These are phyloP conservation scores for Sporisorium sorghi DNA, from an alignment of 1,284 basidiomycete genomes.

Conservation along the genomic window DNA sequence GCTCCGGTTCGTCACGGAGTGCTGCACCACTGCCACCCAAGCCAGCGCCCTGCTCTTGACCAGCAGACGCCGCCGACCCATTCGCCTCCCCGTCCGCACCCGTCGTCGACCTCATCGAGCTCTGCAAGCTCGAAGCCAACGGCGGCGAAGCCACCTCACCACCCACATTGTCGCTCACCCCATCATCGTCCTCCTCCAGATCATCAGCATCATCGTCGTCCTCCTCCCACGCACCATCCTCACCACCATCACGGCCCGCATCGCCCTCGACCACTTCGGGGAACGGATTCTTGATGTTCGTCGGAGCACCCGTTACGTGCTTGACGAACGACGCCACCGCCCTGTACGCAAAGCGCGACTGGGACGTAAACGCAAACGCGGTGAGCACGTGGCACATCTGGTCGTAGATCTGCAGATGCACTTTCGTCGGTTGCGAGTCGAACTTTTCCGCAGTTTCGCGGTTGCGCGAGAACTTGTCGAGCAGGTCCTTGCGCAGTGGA, in stretches of 20 bases:
- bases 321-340: slow-evolving; percentile 69
- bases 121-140: slow-evolving; percentile 17
- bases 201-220: slow-evolving; percentile 1
- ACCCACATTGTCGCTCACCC: slow-evolving; percentile 29
- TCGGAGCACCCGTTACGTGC: slow-evolving; percentile 66
- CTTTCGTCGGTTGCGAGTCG: slow-evolving; percentile 78
- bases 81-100: neutral
- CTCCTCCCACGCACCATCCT: slow-evolving; percentile 8
- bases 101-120: slow-evolving; percentile 14
- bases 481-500: slow-evolving; percentile 76
- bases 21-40: no score
- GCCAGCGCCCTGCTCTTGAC: no score
- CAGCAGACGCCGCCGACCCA: slow-evolving; percentile 6
- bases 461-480: slow-evolving; percentile 71
- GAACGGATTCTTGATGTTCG: slow-evolving; percentile 56
- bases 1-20: slow-evolving; percentile 23
- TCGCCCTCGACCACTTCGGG: slow-evolving; percentile 40
- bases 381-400: slow-evolving; percentile 73
- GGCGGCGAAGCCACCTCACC: slow-evolving; percentile 34
- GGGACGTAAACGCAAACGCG: slow-evolving; percentile 70
- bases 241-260: neutral
- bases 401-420: slow-evolving; percentile 81
- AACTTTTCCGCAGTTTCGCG: slow-evolving; percentile 63
- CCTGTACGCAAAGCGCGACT: slow-evolving; percentile 70
- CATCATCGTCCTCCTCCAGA: slow-evolving; percentile 15